phyloP scores from a whole-genome alignment of 2,329 filamentous ascomycete species.

The Aspergillus unguis region DNA sequence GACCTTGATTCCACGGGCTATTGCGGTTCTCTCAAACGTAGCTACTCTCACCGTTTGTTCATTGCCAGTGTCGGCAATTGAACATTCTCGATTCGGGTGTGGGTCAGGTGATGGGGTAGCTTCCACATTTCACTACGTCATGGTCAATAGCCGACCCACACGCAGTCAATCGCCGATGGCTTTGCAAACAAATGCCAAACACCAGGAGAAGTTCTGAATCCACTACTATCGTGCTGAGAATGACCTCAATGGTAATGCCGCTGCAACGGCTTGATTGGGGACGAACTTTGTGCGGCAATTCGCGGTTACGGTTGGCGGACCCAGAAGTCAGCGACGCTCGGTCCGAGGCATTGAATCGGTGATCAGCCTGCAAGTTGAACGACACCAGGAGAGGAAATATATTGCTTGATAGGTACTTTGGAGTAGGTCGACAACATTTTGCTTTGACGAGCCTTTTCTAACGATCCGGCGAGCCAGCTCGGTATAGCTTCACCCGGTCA shows the following conservation, averaged over 20 bases:
- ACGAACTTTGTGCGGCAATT: background rate
- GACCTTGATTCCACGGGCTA: background rate
- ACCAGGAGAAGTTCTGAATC: no score
- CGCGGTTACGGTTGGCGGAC: background rate
- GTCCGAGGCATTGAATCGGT: conserved; percentile 9
- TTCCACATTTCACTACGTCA: background rate
- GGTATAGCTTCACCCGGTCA: background rate
- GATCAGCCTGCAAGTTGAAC: no score
- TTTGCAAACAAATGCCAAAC: no score
- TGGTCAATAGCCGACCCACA: background rate
- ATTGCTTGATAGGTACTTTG: no score
- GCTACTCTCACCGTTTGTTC: background rate
- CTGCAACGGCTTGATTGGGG: background rate
- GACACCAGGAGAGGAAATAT: no score
- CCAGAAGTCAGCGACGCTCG: background rate
- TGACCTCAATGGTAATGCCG: no score
- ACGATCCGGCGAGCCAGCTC: background rate
- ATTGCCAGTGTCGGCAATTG: conserved; percentile 4
- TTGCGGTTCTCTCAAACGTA: background rate
- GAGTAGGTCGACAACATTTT: no score
- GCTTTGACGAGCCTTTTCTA: background rate
- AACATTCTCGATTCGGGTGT: background rate
- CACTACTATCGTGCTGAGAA: background rate
- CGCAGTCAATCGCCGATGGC: conserved; percentile 5
- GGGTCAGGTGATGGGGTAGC: background rate